A percentile compares a stretch with the other conserved stretches of the same genome.
Evolutionary conservation across 768 basidiomycete species (phyloP).

Genomic region (Xerocomellus intermedius): DNA sequence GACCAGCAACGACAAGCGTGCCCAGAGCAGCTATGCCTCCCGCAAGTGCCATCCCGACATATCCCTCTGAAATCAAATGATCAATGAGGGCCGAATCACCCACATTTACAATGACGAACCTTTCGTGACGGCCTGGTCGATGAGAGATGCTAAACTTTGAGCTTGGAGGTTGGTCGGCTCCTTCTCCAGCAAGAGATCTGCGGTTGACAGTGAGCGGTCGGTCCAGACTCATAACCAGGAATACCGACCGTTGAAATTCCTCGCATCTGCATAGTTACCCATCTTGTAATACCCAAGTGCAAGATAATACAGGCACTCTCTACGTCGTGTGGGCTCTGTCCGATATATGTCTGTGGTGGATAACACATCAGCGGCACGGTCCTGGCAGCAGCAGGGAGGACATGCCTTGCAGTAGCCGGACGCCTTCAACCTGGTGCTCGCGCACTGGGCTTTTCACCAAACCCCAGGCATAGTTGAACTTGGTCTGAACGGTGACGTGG

Average conservation of each 20-base stretch:
- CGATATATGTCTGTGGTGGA: conserved; percentile 78
- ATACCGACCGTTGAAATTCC: conserved; percentile 83
- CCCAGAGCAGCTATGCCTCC: conserved; percentile 89
- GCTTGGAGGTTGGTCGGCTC: conserved; percentile 95
- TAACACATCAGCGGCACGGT: conserved; percentile 8
- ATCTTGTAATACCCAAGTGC: conserved; percentile 97
- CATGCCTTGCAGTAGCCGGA: conserved; percentile 83
- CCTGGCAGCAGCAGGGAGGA: conserved; percentile 7
- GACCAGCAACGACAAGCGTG: conserved; percentile 66
- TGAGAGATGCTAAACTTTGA: conserved; percentile 78
- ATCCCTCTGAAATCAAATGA: conserved; percentile 67
- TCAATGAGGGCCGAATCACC: background rate
- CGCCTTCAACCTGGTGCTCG: conserved; percentile 90
- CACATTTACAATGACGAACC: conserved; percentile 45
- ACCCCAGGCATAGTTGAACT: conserved; percentile 98
- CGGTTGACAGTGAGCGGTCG: conserved; percentile 1
- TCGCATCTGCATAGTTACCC: conserved; percentile 90
- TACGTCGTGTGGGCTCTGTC: conserved; percentile 76
- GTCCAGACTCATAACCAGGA: background rate
- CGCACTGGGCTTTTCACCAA: conserved; percentile 86
- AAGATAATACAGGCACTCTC: conserved; percentile 97
- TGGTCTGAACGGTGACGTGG: conserved; percentile 91
- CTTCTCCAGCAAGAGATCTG: conserved; percentile 84
- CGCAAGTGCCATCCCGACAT: conserved; percentile 95
- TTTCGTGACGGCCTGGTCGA: conserved; percentile 80